A percentile compares a stretch with the other conserved stretches of the same genome.
Evolutionary conservation across 257 asterid species (phyloP).

Genomic region (Penstemon davidsonii): DNA sequence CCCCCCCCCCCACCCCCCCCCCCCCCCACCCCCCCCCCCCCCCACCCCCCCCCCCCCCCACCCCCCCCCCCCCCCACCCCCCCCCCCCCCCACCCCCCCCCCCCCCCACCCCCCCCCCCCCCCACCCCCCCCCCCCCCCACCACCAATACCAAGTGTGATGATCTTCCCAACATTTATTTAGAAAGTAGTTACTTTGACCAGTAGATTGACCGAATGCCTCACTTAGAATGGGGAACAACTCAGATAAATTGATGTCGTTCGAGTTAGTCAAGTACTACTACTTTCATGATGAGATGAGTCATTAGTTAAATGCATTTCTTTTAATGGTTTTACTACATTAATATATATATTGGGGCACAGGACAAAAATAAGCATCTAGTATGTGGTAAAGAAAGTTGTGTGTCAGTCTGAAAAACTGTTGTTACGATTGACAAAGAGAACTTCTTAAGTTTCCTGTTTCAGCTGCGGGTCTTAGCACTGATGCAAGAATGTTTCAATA

Average conservation of each 20-base stretch:
- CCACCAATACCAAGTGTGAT: constrained; percentile 6
- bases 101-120: too few species aligned
- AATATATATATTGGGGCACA: neutral
- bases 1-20: too few species aligned
- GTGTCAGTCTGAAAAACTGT: neutral
- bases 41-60: too few species aligned
- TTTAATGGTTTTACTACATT: neutral
- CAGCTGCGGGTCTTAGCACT: too few species aligned
- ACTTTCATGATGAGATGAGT: neutral
- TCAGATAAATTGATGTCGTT: neutral
- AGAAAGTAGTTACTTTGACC: neutral
- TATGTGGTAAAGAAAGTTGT: neutral
- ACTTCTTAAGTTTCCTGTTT: too few species aligned
- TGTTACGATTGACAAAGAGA: too few species aligned
- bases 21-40: too few species aligned
- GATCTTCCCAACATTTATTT: neutral
- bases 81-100: too few species aligned
- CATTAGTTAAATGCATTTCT: neutral
- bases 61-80: too few species aligned
- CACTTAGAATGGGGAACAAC: neutral
- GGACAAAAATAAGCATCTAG: neutral
- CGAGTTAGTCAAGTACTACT: neutral
- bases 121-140: too few species aligned
- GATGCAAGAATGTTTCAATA: too few species aligned
- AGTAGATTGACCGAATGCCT: neutral